Evolutionary conservation across 208 protist species (phyloP).

Genomic region (Crithidia acanthocephali): DNA sequence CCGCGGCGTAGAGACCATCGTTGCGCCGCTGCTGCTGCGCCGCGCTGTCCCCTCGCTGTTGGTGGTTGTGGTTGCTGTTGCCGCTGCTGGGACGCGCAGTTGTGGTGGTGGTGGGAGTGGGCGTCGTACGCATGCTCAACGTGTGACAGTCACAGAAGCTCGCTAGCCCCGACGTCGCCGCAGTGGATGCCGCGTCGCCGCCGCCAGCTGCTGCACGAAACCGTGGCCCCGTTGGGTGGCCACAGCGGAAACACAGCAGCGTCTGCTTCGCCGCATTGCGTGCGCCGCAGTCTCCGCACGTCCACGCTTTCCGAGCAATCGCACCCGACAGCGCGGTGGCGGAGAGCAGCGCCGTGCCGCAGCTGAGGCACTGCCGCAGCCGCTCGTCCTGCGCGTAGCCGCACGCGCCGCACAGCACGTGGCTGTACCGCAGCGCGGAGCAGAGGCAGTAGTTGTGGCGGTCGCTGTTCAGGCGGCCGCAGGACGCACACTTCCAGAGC

Average conservation of each 20-base stretch:
- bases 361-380: slow-evolving; percentile 57
- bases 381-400: slow-evolving; percentile 85
- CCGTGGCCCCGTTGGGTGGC: slow-evolving; percentile 49
- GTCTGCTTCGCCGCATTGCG: slow-evolving; percentile 77
- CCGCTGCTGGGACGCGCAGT: too few relatives aligned
- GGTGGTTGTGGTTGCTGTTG: not conserved
- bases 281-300: slow-evolving; percentile 56
- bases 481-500: slow-evolving; percentile 81
- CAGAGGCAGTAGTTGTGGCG: slow-evolving; percentile 92
- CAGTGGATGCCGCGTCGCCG: not conserved
- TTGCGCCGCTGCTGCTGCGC: not conserved
- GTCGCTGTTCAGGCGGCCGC: slow-evolving; percentile 86
- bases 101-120: too few relatives aligned
- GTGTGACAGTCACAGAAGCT: slow-evolving; percentile 25
- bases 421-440: slow-evolving; percentile 77
- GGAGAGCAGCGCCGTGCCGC: slow-evolving; percentile 42
- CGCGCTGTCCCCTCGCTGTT: not conserved
- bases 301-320: slow-evolving; percentile 70
- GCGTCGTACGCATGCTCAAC: too few relatives aligned
- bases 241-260: slow-evolving; percentile 71
- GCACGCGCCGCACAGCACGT: slow-evolving; percentile 70
- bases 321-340: slow-evolving; percentile 25
- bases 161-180: not conserved
- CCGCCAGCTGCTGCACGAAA: slow-evolving; percentile 1
- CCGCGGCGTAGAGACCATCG: slow-evolving; percentile 23